Evolutionary conservation across 192 early-diverging fungal species (phyloP).

Genomic region (Gonapodya sp.): DNA sequence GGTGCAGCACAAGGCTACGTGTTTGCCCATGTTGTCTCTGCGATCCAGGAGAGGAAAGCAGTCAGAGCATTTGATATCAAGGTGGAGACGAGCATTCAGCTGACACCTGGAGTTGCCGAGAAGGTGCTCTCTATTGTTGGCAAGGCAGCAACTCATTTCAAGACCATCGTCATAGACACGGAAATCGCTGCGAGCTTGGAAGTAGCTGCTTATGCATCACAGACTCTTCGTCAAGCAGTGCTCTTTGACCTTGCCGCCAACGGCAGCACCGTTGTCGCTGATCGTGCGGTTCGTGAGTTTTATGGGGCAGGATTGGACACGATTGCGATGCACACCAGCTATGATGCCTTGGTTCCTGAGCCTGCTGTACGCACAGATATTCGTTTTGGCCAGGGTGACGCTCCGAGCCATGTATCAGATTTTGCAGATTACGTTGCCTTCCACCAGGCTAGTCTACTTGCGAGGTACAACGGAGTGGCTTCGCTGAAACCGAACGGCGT

Average conservation of each 20-base stretch:
- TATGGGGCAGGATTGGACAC: slow-evolving; percentile 23
- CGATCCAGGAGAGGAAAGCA: background rate
- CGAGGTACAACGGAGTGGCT: slow-evolving; percentile 50
- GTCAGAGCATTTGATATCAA: slow-evolving; percentile 5
- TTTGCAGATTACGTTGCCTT: slow-evolving; percentile 50
- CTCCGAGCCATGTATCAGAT: slow-evolving; percentile 22
- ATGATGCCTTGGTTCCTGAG: slow-evolving; percentile 47
- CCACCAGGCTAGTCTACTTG: slow-evolving; percentile 47
- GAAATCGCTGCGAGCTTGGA: slow-evolving; percentile 10
- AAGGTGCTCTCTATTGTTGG: slow-evolving; percentile 11
- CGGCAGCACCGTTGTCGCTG: slow-evolving; percentile 38
- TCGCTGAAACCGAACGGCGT: slow-evolving; percentile 34
- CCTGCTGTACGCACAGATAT: slow-evolving; percentile 50
- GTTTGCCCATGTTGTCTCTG: background rate
- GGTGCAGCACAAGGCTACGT: slow-evolving; percentile 4
- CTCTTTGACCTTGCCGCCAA: slow-evolving; percentile 47
- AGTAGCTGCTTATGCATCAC: slow-evolving; percentile 13
- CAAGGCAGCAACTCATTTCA: slow-evolving; percentile 4
- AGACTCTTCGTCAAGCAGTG: slow-evolving; percentile 27
- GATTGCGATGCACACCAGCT: slow-evolving; percentile 30
- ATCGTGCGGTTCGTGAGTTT: slow-evolving; percentile 36
- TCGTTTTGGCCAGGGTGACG: slow-evolving; percentile 32
- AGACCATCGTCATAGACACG: slow-evolving; percentile 12
- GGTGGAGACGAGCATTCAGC: background rate
- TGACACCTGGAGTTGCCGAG: slow-evolving; percentile 12